Evolutionary conservation across 2,329 filamentous ascomycete species (phyloP).

Genomic region (Aspergillus pseudoviridinutans): DNA sequence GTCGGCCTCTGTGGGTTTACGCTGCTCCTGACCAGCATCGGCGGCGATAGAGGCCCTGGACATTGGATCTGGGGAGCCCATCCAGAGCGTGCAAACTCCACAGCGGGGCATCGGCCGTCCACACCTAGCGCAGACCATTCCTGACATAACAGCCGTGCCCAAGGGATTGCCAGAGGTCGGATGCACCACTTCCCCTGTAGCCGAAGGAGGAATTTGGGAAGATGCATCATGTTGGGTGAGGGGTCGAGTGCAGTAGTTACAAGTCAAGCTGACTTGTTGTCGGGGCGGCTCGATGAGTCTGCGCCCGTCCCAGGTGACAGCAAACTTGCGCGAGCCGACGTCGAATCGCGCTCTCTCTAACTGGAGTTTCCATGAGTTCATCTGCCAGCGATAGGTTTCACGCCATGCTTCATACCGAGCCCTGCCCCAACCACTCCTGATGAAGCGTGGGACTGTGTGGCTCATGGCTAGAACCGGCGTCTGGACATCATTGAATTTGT

Average conservation of each 20-base stretch:
- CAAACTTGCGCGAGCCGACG: slow-evolving; percentile 53
- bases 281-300: slow-evolving; percentile 48
- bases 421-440: slow-evolving; percentile 51
- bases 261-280: slow-evolving; percentile 55
- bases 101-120: slow-evolving; percentile 61
- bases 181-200: slow-evolving; percentile 30
- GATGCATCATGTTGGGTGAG: slow-evolving; percentile 47
- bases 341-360: slow-evolving; percentile 57
- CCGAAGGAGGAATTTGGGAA: slow-evolving; percentile 23
- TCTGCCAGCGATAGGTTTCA: slow-evolving; percentile 56
- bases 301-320: slow-evolving; percentile 48
- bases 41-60: slow-evolving; percentile 36
- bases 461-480: slow-evolving; percentile 59
- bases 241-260: slow-evolving; percentile 57
- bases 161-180: slow-evolving; percentile 34
- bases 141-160: slow-evolving; percentile 35
- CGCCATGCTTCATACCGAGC: slow-evolving; percentile 57
- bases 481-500: slow-evolving; percentile 58
- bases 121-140: slow-evolving; percentile 59
- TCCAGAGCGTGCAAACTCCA: slow-evolving; percentile 59
- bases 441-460: slow-evolving; percentile 55
- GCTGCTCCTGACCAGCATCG: slow-evolving; percentile 26
- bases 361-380: slow-evolving; percentile 60
- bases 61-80: slow-evolving; percentile 55
- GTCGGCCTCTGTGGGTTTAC: slow-evolving; percentile 36